phyloP scores from a whole-genome alignment of 208 protist species.

The Leishmania martiniquensis region DNA sequence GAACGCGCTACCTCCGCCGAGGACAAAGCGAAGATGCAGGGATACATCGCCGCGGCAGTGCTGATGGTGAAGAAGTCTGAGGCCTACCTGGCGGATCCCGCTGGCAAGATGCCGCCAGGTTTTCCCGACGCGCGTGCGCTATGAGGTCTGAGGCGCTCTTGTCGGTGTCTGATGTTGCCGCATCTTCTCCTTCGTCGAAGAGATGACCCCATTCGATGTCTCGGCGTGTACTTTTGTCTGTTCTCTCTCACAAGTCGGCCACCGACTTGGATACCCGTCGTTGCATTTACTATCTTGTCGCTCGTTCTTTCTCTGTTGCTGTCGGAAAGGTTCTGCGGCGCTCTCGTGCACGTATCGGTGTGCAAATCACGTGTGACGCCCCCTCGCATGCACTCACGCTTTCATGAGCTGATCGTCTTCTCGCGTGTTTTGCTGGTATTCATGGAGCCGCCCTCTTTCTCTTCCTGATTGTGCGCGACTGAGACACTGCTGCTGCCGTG shows the following conservation, averaged over 20 bases:
- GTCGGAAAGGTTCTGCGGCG: neutral
- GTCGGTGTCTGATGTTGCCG: neutral
- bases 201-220: no score
- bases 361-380: no score
- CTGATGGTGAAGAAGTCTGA: conserved; percentile 29
- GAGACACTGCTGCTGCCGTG: neutral
- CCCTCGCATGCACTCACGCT: no score
- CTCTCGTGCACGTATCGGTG: neutral
- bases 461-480: neutral
- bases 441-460: neutral
- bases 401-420: no score
- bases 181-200: neutral
- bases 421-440: no score
- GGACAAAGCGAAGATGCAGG: conserved; percentile 32
- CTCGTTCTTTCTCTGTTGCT: neutral
- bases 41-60: conserved; percentile 33
- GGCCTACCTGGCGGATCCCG: conserved; percentile 33
- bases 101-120: conserved; percentile 28
- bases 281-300: neutral
- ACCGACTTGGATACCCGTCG: neutral
- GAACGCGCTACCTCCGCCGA: conserved; percentile 24
- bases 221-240: neutral
- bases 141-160: conserved; percentile 5
- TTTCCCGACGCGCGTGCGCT: conserved; percentile 17
- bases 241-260: neutral